Base-by-base conservation (phyloP, 2,329 filamentous ascomycete species). In the Penicillium corylophilum region DNA sequence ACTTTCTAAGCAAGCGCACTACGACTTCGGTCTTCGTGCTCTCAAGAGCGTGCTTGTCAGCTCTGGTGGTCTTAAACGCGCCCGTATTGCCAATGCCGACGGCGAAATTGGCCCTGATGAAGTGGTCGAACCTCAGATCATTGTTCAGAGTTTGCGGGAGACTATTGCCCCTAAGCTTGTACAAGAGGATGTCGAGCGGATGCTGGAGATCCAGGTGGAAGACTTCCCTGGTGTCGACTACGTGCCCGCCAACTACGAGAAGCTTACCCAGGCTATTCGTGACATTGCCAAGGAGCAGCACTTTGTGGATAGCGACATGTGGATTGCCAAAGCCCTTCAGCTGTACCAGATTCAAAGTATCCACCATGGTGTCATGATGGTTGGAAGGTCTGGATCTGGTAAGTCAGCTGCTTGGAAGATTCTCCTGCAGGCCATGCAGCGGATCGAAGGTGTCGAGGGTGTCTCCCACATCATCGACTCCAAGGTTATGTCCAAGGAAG, bases 291-390 rank as follows among this genome's bases (percentile, higher is more conserved):
- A 82, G 5, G 91, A 95, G 68, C 86, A 89, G 60, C 88, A 96
- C 65, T 82, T 95, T 13, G 90, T 96, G 8, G 88, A 95, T 61
- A 96, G 87, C 52, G 92, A 97, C 49, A 86, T 87, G 42, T 99
- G 95, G 95, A 91, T 97, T 84, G 94, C 90, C 51, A 99, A 99
- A 76, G 86, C 95, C 29, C 80, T 99, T 8, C 94, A 99, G 71
- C 82, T 99, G 2, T 97, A 96, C 71, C 94, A 99, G 71, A 99
- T 99, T 57, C 94, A 97, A 72, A 89, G 87, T 60, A 91, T 99
- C 52, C 94, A 99, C 67, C 94, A 99, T 63, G 94, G 94, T 87
- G 94, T 99, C 24, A 99, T 99, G 95, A 97, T 99, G 94, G 94
- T 99, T 9, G 94, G 94, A 57, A 91, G 90, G 67, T 96, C 95